Percentiles rank a stretch among this genome's conserved stretches.
Conservation (phyloP, 108 stramenopile species). For the Schizochytrium sp. region DNA sequence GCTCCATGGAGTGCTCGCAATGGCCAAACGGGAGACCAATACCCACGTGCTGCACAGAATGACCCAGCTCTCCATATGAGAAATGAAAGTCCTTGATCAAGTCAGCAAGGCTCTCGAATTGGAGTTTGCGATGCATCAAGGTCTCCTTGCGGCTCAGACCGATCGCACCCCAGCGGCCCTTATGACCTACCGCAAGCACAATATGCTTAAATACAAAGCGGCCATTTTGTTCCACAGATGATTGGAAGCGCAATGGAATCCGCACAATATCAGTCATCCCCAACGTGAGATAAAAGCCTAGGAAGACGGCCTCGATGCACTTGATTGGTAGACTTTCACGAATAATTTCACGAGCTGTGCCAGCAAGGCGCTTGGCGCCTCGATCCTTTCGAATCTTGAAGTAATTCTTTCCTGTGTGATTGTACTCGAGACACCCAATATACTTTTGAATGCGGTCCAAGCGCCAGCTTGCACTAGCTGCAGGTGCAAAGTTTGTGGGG, state of each 20-base stretch:
- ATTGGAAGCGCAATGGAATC: constrained; percentile 74
- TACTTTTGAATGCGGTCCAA: constrained; percentile 61
- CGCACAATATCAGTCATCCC: constrained; percentile 68
- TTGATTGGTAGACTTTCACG: constrained; percentile 78
- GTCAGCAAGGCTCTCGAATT: constrained; percentile 62
- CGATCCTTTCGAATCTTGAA: constrained; percentile 70
- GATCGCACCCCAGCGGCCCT: constrained; percentile 72
- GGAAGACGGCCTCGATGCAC: constrained; percentile 78
- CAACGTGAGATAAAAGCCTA: constrained; percentile 72
- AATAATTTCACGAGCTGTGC: constrained; percentile 73
- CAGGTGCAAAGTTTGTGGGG: constrained; percentile 41
- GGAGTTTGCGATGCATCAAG: constrained; percentile 74
- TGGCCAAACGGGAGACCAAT: constrained; percentile 76
- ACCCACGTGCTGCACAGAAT: constrained; percentile 72
- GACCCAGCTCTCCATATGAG: constrained; percentile 69
- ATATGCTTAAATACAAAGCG: constrained; percentile 71
- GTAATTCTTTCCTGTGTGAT: constrained; percentile 67
- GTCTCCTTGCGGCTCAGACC: constrained; percentile 71
- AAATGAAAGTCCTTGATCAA: constrained; percentile 69
- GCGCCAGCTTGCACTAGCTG: background rate
- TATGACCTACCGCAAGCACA: constrained; percentile 68
- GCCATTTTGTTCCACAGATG: constrained; percentile 60
- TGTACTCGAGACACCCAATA: constrained; percentile 67
- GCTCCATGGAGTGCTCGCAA: constrained; percentile 66
- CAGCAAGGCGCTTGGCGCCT: constrained; percentile 74